Evolutionary conservation across 2,329 filamentous ascomycete genomes (phyloP), one percentile per base, ranked within the genome.

Genomic region (Blastomyces parvus): DNA sequence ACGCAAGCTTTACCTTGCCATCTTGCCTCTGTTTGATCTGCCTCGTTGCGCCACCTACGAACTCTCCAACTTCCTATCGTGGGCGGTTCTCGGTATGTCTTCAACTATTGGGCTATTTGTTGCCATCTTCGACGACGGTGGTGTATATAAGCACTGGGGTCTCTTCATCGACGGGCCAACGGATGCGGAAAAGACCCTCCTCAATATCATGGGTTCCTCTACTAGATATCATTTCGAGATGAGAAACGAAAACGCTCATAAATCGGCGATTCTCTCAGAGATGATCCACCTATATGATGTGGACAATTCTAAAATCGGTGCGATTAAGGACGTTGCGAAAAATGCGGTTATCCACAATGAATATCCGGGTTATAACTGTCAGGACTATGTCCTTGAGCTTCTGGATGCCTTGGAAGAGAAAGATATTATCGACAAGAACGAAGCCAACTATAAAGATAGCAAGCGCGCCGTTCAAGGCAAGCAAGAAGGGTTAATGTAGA

Each of bases 381-480:
- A 72, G 59, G 67, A 71, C 57, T 72, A 70, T 58, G 66, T 71
- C 0, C 66, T 72, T 57, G 70, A 72, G 13, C 64, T 71, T 60
- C 56, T 72, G 36, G 64, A 67, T 9, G 42, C 27, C 3, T 63
- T 70, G 42, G 67, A 69, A 48, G 59, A 59, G 4, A 48, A 66
- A 52, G 53, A 9, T 2, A 59, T 70, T n/a, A 59, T 48, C 44
- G 44, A 48, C 44, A 19, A n/a, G 8, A 48, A 22, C 44, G 19
- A 48, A 8, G 5, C 5, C 5, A 48, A 22, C 22, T 36, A 36
- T 11, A 36, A 36, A 9, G 8, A 36, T 36, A 11, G 11, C 33
- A 36, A 36, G 8, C 8, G 33, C 8, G 8, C 8, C 14, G 19
- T 48, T 48, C 17, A 11, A 19, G 19, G 8, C 19, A 48, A 48